These are phyloP conservation scores for Flagelloscypha sp. DNA, from an alignment of 768 basidiomycete genomes.

Conservation along the genomic window DNA sequence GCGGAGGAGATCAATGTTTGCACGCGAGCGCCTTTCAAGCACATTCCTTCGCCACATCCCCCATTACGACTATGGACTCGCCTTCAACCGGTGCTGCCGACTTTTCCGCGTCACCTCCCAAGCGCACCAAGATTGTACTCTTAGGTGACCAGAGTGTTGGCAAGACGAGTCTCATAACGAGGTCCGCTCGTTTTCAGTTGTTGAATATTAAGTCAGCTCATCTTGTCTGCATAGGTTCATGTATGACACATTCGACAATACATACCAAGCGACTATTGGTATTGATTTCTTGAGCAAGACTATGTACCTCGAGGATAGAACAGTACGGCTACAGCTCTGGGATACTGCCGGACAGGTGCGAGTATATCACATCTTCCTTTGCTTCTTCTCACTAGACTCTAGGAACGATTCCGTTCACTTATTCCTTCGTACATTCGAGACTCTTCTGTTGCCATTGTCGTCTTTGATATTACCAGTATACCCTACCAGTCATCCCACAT, in stretches of 20 bases:
- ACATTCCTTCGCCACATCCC: no score
- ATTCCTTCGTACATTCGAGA: slow-evolving; percentile 99
- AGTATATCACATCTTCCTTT: not conserved
- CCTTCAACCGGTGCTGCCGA: slow-evolving; percentile 63
- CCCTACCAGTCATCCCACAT: slow-evolving; percentile 1
- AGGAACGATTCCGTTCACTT: slow-evolving; percentile 96
- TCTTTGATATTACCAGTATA: slow-evolving; percentile 95
- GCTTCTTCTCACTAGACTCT: slow-evolving; percentile 1
- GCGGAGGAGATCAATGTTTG: no score
- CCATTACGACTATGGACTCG: slow-evolving; percentile 31
- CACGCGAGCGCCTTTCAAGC: no score
- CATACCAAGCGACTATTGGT: slow-evolving; percentile 95
- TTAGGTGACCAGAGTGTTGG: slow-evolving; percentile 97
- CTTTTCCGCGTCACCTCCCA: slow-evolving; percentile 82
- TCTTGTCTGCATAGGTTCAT: slow-evolving; percentile 55
- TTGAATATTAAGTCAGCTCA: not conserved
- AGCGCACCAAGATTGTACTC: slow-evolving; percentile 93
- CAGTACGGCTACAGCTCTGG: slow-evolving; percentile 96
- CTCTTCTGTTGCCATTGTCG: slow-evolving; percentile 97
- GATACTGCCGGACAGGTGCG: slow-evolving; percentile 92
- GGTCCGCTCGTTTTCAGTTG: slow-evolving; percentile 38
- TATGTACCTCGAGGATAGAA: slow-evolving; percentile 98
- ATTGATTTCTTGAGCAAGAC: slow-evolving; percentile 99
- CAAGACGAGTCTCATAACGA: slow-evolving; percentile 96
- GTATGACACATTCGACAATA: slow-evolving; percentile 99